These are phyloP conservation scores for Prosopis cineraria DNA, from an alignment of 306 rosid species.

Conservation along the genomic window DNA sequence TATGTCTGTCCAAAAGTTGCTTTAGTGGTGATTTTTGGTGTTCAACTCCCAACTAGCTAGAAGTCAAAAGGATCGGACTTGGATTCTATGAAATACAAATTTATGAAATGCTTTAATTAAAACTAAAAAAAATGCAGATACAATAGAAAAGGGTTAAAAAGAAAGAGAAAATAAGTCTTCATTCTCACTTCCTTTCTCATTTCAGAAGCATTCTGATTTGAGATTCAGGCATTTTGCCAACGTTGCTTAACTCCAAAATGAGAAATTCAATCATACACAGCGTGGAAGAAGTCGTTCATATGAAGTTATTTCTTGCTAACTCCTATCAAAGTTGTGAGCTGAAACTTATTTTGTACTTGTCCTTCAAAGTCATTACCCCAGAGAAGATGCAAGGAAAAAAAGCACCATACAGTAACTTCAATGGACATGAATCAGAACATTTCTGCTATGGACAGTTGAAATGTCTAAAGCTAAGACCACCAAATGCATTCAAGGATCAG, in stretches of 20 bases:
- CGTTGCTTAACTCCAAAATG: neutral
- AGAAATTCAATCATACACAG: neutral
- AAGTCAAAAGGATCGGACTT: neutral
- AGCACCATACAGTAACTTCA: neutral
- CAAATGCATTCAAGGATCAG: slow-evolving; percentile 59
- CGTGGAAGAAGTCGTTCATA: neutral
- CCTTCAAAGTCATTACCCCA: neutral
- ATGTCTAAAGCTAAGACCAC: slow-evolving; percentile 30
- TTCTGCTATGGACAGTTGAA: slow-evolving; percentile 24
- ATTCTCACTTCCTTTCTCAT: neutral
- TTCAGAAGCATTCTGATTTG: neutral
- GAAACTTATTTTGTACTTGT: neutral
- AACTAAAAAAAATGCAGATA: neutral
- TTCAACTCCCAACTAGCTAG: neutral
- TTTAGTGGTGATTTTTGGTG: neutral
- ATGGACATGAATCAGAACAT: slow-evolving; percentile 12
- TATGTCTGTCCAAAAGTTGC: slow-evolving; percentile 23
- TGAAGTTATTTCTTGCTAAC: neutral
- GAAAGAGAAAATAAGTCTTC: neutral
- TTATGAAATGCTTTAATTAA: neutral
- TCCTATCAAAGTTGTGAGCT: neutral
- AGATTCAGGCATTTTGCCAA: neutral
- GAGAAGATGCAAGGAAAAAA: no score
- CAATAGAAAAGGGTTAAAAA: no score
- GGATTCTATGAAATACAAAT: neutral